Evolutionary conservation across 176 grass and related monocot genomes (phyloP), one percentile per base, ranked within the genome.

Genomic region (Cenchrus americanus): DNA sequence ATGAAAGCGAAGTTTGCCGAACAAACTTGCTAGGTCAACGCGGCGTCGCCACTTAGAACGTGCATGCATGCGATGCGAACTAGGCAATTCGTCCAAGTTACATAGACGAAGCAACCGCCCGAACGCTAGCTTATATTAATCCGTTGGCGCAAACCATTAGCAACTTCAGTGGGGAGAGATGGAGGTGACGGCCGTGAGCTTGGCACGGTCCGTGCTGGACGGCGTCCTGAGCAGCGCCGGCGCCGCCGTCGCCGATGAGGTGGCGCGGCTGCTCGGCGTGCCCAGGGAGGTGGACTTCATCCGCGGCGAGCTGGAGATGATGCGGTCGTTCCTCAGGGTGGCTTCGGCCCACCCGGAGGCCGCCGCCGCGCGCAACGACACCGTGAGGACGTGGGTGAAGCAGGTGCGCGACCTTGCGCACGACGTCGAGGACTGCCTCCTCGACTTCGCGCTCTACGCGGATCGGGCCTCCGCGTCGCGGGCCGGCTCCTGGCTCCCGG

Each of bases 121-220:
- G n/a, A 60, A 12, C 15, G 14, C 44, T 3, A 37, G 34, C 34
- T 37, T 37, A 2, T 37, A 3, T 10, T 12, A 14, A 12, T 73
- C 23, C 23, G 50, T 64, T 34, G 8, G 8, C 4, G 9, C 40
- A 18, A 10, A 48, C 64, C n/a, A 14, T 67, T 67, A 10, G 26
- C 62, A 64, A 73, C 47, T 9, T 52, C 1, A 8, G 34, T 37
- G 34, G 34, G 4, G 22, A 54, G 44, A 50, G 62, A 82, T 87
- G 86, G 86, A 87, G n/a, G 72, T 73, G 54, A 87, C 73, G 65
- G 80, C 54, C 11, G 44, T 87, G 73, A 87, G 86, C 86, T 14
- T 83, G 64, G 80, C 80, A 7, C n/a, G 73, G 80, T 71, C 86
- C 17, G 80, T 83, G 14, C 80, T 88, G 5, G 86, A 88, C 64